Conservation (phyloP, 2,329 filamentous ascomycete genomes). For the Tolypocladium sp. region DNA sequence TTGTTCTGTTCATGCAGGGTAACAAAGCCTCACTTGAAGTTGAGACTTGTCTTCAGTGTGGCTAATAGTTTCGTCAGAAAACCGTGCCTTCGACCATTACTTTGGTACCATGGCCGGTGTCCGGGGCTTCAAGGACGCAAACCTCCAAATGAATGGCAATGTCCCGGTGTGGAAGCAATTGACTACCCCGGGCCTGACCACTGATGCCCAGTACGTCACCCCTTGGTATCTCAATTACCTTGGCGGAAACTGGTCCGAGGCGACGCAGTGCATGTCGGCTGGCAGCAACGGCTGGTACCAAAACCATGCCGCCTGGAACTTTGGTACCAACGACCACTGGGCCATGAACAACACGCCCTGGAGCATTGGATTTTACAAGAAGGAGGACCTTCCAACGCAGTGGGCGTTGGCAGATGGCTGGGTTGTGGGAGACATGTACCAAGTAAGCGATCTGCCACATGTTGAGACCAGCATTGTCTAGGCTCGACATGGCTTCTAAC, state of each 20-base stretch:
- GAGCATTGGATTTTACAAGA: slow-evolving; percentile 40
- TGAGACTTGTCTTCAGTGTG: background rate
- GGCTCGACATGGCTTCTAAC: slow-evolving; percentile 8
- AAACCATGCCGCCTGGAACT: slow-evolving; percentile 42
- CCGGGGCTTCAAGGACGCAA: slow-evolving; percentile 46
- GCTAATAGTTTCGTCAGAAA: slow-evolving; percentile 12
- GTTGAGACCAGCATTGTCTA: slow-evolving; percentile 14
- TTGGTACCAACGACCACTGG: slow-evolving; percentile 43
- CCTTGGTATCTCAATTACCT: slow-evolving; percentile 48
- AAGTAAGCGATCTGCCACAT: slow-evolving; percentile 11
- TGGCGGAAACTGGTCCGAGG: slow-evolving; percentile 36
- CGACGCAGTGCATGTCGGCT: slow-evolving; percentile 44
- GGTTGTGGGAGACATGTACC: slow-evolving; percentile 49
- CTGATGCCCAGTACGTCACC: slow-evolving; percentile 30
- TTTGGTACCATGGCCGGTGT: slow-evolving; percentile 48
- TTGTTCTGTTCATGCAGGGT: slow-evolving; percentile 1
- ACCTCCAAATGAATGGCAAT: slow-evolving; percentile 39
- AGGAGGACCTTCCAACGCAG: slow-evolving; percentile 42
- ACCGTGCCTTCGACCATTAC: slow-evolving; percentile 34
- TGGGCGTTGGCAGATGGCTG: slow-evolving; percentile 45
- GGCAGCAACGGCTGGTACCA: slow-evolving; percentile 41
- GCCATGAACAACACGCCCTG: slow-evolving; percentile 42
- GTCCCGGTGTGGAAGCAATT: slow-evolving; percentile 37
- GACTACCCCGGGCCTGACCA: slow-evolving; percentile 27
- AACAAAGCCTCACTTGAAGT: background rate